Evolutionary conservation across 306 rosid genomes (phyloP).

Genomic region (Citrullus colocynthis): DNA sequence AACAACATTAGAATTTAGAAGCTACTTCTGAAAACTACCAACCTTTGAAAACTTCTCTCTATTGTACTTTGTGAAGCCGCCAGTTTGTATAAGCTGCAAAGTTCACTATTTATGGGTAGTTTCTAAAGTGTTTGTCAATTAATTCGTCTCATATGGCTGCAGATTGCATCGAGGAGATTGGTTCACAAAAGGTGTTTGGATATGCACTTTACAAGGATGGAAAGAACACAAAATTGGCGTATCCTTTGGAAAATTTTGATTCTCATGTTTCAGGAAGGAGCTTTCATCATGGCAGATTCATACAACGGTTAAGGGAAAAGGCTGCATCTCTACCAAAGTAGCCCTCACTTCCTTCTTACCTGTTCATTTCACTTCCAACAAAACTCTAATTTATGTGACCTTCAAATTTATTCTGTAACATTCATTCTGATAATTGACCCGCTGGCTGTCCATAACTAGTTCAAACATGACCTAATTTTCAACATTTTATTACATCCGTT

Average conservation of each 20-base stretch:
- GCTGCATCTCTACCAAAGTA: constrained; percentile 10
- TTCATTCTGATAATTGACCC: not conserved
- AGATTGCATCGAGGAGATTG: constrained; percentile 7
- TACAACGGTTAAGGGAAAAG: not conserved
- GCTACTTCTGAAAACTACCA: not conserved
- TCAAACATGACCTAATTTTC: not conserved
- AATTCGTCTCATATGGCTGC: not conserved
- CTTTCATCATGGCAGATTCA: constrained; percentile 4
- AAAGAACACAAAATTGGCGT: not conserved
- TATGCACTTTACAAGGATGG: constrained; percentile 11
- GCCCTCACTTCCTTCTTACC: not conserved
- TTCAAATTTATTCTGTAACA: too few species aligned
- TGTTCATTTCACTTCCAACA: not conserved
- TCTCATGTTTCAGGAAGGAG: constrained; percentile 4
- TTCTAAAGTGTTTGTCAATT: not conserved
- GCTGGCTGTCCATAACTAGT: not conserved
- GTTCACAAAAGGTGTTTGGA: constrained; percentile 8
- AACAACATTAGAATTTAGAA: too few species aligned
- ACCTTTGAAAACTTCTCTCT: not conserved
- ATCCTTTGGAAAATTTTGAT: constrained; percentile 5
- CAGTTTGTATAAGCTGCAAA: too few species aligned
- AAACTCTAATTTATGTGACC: not conserved
- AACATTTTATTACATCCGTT: not conserved
- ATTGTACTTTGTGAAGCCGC: not conserved
- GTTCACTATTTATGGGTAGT: not conserved